Conservation (phyloP, 1,284 basidiomycete species). For the Flammula alnicola region DNA sequence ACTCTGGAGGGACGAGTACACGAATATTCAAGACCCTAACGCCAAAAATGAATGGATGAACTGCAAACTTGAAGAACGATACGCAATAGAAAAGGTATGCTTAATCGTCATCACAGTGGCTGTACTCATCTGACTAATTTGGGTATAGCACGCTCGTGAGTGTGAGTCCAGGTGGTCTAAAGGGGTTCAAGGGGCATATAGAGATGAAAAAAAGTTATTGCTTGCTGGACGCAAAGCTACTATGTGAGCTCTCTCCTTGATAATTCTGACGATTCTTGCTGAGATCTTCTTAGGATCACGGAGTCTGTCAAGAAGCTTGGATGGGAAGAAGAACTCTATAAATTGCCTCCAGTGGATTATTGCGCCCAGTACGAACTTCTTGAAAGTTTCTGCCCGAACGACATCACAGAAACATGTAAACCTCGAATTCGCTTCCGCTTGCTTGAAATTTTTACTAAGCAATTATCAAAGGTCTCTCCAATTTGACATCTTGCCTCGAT, state of each 20-base stretch:
- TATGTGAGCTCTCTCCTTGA: background rate
- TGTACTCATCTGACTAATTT: background rate
- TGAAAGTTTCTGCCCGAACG: background rate
- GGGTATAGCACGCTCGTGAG: background rate
- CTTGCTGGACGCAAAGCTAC: background rate
- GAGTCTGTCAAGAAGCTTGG: background rate
- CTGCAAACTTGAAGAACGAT: background rate
- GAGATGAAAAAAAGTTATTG: no score
- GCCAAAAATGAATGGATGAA: background rate
- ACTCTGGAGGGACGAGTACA: background rate
- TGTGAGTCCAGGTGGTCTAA: constrained; percentile 1
- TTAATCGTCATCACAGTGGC: background rate
- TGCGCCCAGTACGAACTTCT: background rate
- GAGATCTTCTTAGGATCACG: background rate
- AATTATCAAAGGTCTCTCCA: no score
- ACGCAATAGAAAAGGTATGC: background rate
- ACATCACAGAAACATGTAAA: background rate
- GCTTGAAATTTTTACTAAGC: no score
- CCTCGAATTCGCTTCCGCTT: no score
- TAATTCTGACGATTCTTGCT: background rate
- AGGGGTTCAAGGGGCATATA: background rate
- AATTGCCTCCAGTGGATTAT: background rate
- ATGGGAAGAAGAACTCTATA: constrained; percentile 1
- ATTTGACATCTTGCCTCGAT: no score
- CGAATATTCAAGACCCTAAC: background rate